Base-by-base conservation (phyloP, 2,329 filamentous ascomycete species). In the Didymella glomerata region DNA sequence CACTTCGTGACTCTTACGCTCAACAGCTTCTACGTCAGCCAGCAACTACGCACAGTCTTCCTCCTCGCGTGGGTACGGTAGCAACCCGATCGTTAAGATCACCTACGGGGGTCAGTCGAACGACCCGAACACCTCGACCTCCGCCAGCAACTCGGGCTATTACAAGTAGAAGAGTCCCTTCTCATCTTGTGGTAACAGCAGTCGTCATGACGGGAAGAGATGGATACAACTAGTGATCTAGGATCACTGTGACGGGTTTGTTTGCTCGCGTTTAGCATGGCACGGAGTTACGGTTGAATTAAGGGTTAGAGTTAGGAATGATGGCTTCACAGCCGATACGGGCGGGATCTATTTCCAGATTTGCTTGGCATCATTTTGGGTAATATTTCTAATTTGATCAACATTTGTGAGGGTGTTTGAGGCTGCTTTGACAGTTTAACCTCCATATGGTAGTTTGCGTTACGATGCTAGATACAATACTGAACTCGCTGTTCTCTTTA, bases 341-440 rank as follows among this genome's bases (percentile, higher is more conserved):
- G 20, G 8, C 16, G 4, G 27, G 7, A 25, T 25, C 3, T 25
- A 25, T 7, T 25, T 25, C 24, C 7, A 4, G 24, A 25, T 25
- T 25, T 25, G 24, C 24, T 25, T 34, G 32, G 32, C 32, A 34
- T 4, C 14, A 16, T 4, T 34, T 30, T 30, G 34, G 42, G 30
- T 20, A 48, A 41, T 27, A 10, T n/a, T 13, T 13, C 25, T 20
- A 14, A 45, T 41, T 49, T 44, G 28, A 30, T 48, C 24, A 46
- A 40, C 18, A 46, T 49, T 48, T 40, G 46, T 38, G 53, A 53
- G 45, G 45, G 8, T 54, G 55, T 36, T 45, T 45, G 38, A 54
- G 49, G 55, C 45, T 58, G 49, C 49, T 58, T 46, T 45, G 40
- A 53, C 7, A 53, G 55, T 58, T 38, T 44, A 49, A 38, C 55